Conservation (phyloP, 306 rosid genomes). For the Malus fusca region DNA sequence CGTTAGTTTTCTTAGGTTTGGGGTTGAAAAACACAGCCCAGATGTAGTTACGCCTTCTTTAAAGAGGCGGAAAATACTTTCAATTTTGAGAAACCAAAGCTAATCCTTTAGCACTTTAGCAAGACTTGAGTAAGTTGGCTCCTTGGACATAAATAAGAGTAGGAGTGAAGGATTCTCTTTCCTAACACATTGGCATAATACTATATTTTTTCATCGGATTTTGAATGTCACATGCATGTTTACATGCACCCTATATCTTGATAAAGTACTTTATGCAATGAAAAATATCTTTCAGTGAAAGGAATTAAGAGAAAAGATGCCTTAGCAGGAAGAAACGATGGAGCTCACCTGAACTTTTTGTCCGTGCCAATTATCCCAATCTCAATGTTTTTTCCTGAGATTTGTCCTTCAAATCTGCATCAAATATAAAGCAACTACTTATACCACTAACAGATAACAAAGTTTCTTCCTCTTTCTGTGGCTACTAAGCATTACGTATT, state of each 20-base stretch:
- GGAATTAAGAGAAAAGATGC: background rate
- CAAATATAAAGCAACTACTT: background rate
- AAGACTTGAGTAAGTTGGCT: background rate
- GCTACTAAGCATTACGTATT: background rate
- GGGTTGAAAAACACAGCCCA: background rate
- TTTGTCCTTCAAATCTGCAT: constrained; percentile 89
- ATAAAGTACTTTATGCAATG: background rate
- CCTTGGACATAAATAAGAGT: background rate
- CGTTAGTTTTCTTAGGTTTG: too few relatives aligned
- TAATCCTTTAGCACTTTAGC: background rate
- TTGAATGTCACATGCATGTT: too few relatives aligned
- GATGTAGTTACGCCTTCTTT: background rate
- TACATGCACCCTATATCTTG: background rate
- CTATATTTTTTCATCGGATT: too few relatives aligned
- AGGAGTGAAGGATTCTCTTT: background rate
- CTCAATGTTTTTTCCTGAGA: constrained; percentile 89
- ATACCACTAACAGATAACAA: background rate
- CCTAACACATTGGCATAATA: background rate
- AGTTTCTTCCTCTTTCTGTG: background rate
- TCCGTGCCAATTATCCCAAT: constrained; percentile 84
- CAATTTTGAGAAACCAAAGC: background rate
- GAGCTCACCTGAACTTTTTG: constrained; percentile 70
- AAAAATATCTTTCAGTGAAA: background rate
- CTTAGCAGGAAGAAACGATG: background rate
- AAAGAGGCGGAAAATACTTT: background rate